These are phyloP conservation scores for Cenococcum geophilum DNA, from an alignment of 495 filamentous ascomycete genomes.

Conservation along the genomic window DNA sequence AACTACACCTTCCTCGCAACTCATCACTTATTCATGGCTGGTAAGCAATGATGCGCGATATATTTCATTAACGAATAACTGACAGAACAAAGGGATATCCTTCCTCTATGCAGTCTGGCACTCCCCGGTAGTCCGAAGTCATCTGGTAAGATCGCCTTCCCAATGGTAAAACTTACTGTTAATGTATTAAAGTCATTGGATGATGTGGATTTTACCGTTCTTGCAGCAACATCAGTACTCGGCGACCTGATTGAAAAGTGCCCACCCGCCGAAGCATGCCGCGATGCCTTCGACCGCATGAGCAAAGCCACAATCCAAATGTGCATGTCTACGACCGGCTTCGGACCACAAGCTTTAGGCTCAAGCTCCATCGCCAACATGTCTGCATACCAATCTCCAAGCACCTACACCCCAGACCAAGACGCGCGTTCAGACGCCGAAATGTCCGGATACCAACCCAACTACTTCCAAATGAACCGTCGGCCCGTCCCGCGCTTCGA, in stretches of 20 bases:
- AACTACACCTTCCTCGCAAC: constrained; percentile 97
- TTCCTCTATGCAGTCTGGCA: constrained; percentile 98
- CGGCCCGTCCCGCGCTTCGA: constrained; percentile 53
- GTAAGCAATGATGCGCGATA: constrained; percentile 38
- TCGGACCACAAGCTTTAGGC: constrained; percentile 48
- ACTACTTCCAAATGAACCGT: constrained; percentile 34
- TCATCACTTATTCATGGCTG: constrained; percentile 95
- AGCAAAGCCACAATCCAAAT: constrained; percentile 91
- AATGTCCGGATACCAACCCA: constrained; percentile 17
- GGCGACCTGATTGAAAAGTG: constrained; percentile 71
- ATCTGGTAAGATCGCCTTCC: constrained; percentile 58
- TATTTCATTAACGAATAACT: background rate
- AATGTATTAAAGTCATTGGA: constrained; percentile 66
- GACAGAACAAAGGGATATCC: constrained; percentile 59
- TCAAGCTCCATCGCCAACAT: background rate
- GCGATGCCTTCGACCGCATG: constrained; percentile 92
- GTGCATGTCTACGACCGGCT: constrained; percentile 77
- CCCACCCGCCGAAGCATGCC: constrained; percentile 75
- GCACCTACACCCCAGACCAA: constrained; percentile 15
- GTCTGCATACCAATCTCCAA: constrained; percentile 20
- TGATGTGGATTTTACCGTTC: constrained; percentile 91
- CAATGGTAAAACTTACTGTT: constrained; percentile 20
- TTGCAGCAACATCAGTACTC: constrained; percentile 87
- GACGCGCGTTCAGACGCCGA: constrained; percentile 18
- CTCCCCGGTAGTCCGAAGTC: constrained; percentile 76